Percentiles rank a stretch among this genome's conserved stretches.
Evolutionary conservation across 345 rosid species (phyloP).

Genomic region (Carallia brachiata): DNA sequence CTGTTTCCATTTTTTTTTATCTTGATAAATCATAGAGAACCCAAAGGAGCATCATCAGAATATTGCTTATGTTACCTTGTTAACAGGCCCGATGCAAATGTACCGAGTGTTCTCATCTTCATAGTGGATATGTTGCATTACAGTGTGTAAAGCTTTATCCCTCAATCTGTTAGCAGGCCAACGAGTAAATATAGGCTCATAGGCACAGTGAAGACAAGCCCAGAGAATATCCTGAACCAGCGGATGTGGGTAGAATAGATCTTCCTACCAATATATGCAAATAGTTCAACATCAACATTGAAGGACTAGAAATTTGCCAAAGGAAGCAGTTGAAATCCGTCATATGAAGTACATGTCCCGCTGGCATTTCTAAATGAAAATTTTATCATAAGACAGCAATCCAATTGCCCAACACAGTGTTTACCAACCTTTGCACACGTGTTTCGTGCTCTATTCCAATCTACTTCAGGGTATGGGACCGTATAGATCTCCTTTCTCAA

Average conservation of each 20-base stretch:
- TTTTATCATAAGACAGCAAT: too few relatives aligned
- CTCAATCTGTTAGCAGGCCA: constrained; percentile 87
- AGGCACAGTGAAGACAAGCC: constrained; percentile 54
- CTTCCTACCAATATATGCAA: constrained; percentile 51
- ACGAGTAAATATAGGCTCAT: constrained; percentile 63
- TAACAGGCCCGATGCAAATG: constrained; percentile 81
- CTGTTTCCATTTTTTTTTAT: too few relatives aligned
- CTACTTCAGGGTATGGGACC: constrained; percentile 64
- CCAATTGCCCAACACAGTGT: too few relatives aligned
- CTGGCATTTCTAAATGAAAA: too few relatives aligned
- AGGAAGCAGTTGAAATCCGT: too few relatives aligned
- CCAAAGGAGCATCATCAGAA: too few relatives aligned
- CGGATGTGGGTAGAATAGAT: constrained; percentile 88
- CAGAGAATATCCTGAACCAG: constrained; percentile 75
- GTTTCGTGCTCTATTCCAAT: constrained; percentile 74
- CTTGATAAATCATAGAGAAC: too few relatives aligned
- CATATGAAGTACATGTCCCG: too few relatives aligned
- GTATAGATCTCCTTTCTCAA: constrained; percentile 61
- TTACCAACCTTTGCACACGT: constrained; percentile 70
- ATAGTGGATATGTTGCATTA: constrained; percentile 76
- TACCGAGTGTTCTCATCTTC: constrained; percentile 88
- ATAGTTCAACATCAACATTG: not conserved
- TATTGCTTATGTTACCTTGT: constrained; percentile 47
- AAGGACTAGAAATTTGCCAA: too few relatives aligned
- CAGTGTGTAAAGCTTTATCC: constrained; percentile 58